These are phyloP conservation scores for Pochonia chlamydosporia DNA, from an alignment of 2,329 filamentous ascomycete genomes.

Conservation along the genomic window DNA sequence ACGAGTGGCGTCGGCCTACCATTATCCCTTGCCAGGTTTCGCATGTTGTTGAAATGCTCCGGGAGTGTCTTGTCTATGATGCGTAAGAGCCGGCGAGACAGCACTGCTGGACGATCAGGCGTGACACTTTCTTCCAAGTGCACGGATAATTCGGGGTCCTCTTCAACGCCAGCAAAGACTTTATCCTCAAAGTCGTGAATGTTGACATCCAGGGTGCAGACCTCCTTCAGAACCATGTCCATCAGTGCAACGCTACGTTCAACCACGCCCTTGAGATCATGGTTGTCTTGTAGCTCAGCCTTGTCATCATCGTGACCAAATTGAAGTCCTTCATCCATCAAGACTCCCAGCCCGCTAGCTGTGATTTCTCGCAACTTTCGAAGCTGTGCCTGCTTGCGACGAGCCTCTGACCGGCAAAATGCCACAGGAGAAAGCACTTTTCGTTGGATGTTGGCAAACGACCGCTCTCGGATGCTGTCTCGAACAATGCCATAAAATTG, in stretches of 20 bases:
- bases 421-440: slow-evolving; percentile 75
- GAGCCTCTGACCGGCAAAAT: slow-evolving; percentile 66
- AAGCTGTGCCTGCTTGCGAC: slow-evolving; percentile 65
- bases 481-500: slow-evolving; percentile 77
- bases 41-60: slow-evolving; percentile 54
- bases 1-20: slow-evolving; percentile 71
- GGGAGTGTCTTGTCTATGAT: slow-evolving; percentile 67
- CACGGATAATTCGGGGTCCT: slow-evolving; percentile 52
- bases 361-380: slow-evolving; percentile 72
- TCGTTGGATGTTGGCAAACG: slow-evolving; percentile 63
- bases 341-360: slow-evolving; percentile 77
- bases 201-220: slow-evolving; percentile 57
- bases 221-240: slow-evolving; percentile 74
- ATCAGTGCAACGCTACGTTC: slow-evolving; percentile 79
- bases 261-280: slow-evolving; percentile 64
- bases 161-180: slow-evolving; percentile 57
- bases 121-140: slow-evolving; percentile 41
- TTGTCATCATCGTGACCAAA: slow-evolving; percentile 58
- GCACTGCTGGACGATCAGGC: slow-evolving; percentile 46
- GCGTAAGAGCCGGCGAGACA: slow-evolving; percentile 61
- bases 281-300: slow-evolving; percentile 41
- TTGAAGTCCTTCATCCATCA: slow-evolving; percentile 79
- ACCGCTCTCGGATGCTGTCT: slow-evolving; percentile 67
- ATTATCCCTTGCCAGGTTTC: slow-evolving; percentile 52
- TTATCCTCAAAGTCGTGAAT: slow-evolving; percentile 60